phyloP scores from a whole-genome alignment of 2,329 filamentous ascomycete species.

The Clathrospora elynae region DNA sequence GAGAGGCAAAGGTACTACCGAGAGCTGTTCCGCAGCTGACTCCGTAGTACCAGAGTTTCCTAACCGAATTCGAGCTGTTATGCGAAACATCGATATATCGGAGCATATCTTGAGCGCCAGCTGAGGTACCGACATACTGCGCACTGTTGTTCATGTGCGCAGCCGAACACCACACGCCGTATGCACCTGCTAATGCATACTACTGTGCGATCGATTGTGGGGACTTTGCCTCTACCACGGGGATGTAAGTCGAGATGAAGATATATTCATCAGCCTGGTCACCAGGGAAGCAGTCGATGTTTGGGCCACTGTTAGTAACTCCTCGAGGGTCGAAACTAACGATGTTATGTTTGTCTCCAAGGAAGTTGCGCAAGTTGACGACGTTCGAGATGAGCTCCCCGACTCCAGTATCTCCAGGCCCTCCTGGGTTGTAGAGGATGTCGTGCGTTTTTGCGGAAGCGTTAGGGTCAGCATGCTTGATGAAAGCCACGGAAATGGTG shows the following conservation, averaged over 20 bases:
- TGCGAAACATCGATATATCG: not conserved
- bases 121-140: not conserved
- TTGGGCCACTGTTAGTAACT: not conserved
- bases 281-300: not conserved
- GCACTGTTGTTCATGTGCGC: not conserved
- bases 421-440: not conserved
- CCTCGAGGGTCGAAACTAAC: not conserved
- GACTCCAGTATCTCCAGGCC: not conserved
- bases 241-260: not conserved
- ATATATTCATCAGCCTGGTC: not conserved
- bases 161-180: not conserved
- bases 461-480: not conserved
- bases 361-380: not conserved
- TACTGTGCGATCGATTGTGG: not conserved
- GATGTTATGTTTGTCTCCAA: not conserved
- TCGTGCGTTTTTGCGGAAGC: not conserved
- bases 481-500: slow-evolving; percentile 3
- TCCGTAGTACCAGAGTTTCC: not conserved
- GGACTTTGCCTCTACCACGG: not conserved
- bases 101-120: not conserved
- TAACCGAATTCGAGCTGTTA: not conserved
- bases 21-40: not conserved
- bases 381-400: not conserved
- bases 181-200: not conserved
- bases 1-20: not conserved